A percentile compares a stretch with the other conserved stretches of the same genome.
Evolutionary conservation across 331 rosid species (phyloP).

Genomic region (Ulmus americana): DNA sequence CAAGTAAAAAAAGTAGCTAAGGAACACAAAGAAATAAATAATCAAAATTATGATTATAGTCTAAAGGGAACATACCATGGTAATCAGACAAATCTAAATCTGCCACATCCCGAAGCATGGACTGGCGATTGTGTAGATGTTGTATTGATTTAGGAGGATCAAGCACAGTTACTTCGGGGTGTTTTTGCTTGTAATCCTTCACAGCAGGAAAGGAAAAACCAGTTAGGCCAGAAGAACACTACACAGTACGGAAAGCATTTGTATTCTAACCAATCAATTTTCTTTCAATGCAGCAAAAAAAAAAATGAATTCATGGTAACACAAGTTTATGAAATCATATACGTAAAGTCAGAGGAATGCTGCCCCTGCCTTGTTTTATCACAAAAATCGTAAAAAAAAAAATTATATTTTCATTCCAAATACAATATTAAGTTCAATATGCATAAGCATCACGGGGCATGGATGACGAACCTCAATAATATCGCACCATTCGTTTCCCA

Average conservation of each 20-base stretch:
- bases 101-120: conserved; percentile 70
- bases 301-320: no score
- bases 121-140: conserved; percentile 65
- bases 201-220: conserved; percentile 11
- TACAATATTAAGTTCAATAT: no score
- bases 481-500: conserved; percentile 64
- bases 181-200: conserved; percentile 58
- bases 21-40: neutral
- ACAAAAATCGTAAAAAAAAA: no score
- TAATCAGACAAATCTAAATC: conserved; percentile 57
- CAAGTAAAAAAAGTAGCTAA: neutral
- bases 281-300: conserved; percentile 17
- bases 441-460: conserved; percentile 5
- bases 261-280: conserved; percentile 9
- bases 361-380: no score
- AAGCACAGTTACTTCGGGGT: conserved; percentile 57
- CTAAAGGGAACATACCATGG: conserved; percentile 40
- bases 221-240: conserved; percentile 10
- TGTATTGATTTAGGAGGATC: conserved; percentile 65
- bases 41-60: neutral
- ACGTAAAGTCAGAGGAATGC: no score
- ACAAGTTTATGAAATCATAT: no score
- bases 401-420: no score
- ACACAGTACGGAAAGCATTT: neutral
- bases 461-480: conserved; percentile 64